Evolutionary conservation across 805 yeast genomes (phyloP), one percentile per base, ranked within the genome.

Genomic region (Kluyveromyces dobzhanskii): DNA sequence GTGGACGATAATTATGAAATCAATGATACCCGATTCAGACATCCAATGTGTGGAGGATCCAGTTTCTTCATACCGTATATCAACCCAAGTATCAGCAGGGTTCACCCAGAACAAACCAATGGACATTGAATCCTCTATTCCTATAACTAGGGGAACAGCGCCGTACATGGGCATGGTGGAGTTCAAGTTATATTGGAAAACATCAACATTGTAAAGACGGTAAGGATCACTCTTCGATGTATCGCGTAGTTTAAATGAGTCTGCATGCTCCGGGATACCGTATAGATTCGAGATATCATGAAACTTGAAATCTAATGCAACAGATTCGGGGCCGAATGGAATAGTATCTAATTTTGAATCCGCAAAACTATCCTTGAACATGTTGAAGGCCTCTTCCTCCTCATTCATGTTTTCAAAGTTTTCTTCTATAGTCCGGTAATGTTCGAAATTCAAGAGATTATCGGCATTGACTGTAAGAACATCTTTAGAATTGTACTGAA

Each of bases 181-280:
- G 44, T 84, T 75, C 2, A 80, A 69, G 49, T 85, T 94, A 57
- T 92, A 92, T 61, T 92, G 97, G 61, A 92, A 92, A 26, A 90
- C 90, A 57, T 92, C 99, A 21, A 88, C 97, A 50, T 92, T 90
- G 67, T 65, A 92, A 31, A 92, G 65, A 32, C 98, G 70, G 59
- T 92, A 92, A 2, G 97, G 97, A 39, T 80, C 83, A 1, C 53
- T 45, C 2, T 44, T 48, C 2, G 59, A 39, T 0, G 97, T 88
- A 47, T 84, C 90, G 40, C 78, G 76, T 47, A 92, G 65, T 14
- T 80, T 69, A 35, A 92, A 62, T 1, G 81, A 66, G 49, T 85
- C 95, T 0, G 97, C 90, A 54, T 92, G 98, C 59, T 92, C 98
- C 0, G 98, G 97, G 32, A 92, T 82, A n/a, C 99, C 99, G 57